phyloP scores from a whole-genome alignment of 441 rosid species.

The Syzygium syzygioides region DNA sequence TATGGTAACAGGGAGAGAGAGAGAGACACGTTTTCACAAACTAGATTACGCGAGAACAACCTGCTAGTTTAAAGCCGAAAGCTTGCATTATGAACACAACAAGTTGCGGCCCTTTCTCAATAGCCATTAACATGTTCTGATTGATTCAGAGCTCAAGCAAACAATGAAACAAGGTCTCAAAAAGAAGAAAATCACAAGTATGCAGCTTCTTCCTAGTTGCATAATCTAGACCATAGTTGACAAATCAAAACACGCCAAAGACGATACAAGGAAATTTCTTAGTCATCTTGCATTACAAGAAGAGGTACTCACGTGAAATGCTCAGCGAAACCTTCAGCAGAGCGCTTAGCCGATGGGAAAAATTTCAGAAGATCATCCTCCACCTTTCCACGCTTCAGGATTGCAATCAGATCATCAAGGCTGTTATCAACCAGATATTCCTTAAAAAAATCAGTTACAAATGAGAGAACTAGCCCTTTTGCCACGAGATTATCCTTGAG shows the following conservation, averaged over 20 bases:
- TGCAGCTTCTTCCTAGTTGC: not conserved
- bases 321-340: constrained; percentile 88
- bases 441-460: constrained; percentile 90
- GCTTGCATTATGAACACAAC: not conserved
- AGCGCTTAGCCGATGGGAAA: constrained; percentile 79
- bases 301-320: constrained; percentile 80
- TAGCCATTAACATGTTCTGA: not conserved
- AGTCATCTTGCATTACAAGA: not conserved
- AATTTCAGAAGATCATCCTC: constrained; percentile 86
- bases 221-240: not conserved
- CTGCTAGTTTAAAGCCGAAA: not conserved
- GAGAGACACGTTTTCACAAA: not conserved
- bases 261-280: not conserved
- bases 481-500: constrained; percentile 97
- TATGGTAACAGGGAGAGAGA: not conserved
- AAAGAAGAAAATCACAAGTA: not conserved
- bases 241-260: not conserved
- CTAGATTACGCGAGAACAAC: not conserved
- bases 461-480: constrained; percentile 96
- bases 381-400: constrained; percentile 91
- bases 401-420: constrained; percentile 87
- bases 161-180: not conserved
- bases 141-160: not conserved
- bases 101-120: not conserved
- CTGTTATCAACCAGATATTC: constrained; percentile 93